Percentiles rank a stretch among this genome's conserved stretches.
Evolutionary conservation across 768 basidiomycete species (phyloP).

Genomic region (Amyloporia xantha): DNA sequence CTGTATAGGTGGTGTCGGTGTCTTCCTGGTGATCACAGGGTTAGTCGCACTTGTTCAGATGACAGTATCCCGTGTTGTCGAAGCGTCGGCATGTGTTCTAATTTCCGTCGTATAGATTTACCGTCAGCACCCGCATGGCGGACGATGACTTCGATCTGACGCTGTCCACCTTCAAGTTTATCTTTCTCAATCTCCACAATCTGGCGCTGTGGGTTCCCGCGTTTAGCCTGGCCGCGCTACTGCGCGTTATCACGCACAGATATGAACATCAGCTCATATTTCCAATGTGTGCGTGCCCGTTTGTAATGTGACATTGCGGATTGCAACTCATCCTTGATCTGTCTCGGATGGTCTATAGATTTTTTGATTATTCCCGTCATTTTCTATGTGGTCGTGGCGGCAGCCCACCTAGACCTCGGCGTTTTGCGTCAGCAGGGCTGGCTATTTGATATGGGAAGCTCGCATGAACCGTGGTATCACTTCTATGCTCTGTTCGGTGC

Average conservation of each 20-base stretch:
- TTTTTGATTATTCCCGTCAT: slow-evolving; percentile 73
- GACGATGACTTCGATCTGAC: slow-evolving; percentile 72
- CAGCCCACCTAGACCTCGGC: slow-evolving; percentile 52
- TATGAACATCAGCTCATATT: slow-evolving; percentile 89
- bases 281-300: slow-evolving; percentile 68
- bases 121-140: slow-evolving; percentile 76
- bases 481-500: slow-evolving; percentile 81
- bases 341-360: slow-evolving; percentile 49
- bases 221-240: slow-evolving; percentile 62
- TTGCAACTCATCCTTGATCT: too few species aligned
- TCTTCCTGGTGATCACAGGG: slow-evolving; percentile 89
- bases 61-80: neutral
- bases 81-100: neutral
- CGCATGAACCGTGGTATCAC: slow-evolving; percentile 63
- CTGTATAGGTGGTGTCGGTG: slow-evolving; percentile 93
- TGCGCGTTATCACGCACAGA: slow-evolving; percentile 74
- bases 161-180: slow-evolving; percentile 54
- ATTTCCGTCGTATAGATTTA: slow-evolving; percentile 42
- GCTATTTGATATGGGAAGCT: slow-evolving; percentile 72
- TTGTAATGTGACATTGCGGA: slow-evolving; percentile 2
- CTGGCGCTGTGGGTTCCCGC: slow-evolving; percentile 78
- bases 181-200: slow-evolving; percentile 59
- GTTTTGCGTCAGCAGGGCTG: slow-evolving; percentile 64
- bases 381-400: slow-evolving; percentile 77
- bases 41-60: slow-evolving; percentile 26